Evolutionary conservation across 768 basidiomycete genomes (phyloP).

Genomic region (Mycena floridula): DNA sequence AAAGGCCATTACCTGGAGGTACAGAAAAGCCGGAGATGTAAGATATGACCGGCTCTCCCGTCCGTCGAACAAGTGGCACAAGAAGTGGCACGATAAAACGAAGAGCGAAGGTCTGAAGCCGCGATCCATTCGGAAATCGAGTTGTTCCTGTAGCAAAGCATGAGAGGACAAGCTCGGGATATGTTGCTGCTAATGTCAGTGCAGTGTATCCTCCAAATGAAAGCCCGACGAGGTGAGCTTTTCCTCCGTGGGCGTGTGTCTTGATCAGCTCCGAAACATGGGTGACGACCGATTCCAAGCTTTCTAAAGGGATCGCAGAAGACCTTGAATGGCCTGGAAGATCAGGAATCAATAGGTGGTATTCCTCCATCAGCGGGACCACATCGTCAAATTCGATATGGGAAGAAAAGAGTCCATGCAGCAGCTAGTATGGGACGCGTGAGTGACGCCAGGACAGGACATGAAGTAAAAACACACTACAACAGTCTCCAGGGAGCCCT

Average conservation of each 20-base stretch:
- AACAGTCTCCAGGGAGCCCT: too few relatives aligned
- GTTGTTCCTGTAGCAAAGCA: not conserved
- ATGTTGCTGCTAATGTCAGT: not conserved
- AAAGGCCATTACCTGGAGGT: not conserved
- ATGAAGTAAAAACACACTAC: too few relatives aligned
- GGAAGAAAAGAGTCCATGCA: too few relatives aligned
- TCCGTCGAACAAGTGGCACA: too few relatives aligned
- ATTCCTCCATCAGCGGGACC: too few relatives aligned
- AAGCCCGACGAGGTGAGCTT: slow-evolving; percentile 9
- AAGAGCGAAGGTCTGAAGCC: not conserved
- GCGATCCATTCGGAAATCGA: not conserved
- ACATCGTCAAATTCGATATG: too few relatives aligned
- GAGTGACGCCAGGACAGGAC: too few relatives aligned
- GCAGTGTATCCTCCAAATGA: slow-evolving; percentile 1
- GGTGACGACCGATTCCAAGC: not conserved
- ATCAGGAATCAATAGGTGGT: not conserved
- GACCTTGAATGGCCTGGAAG: not conserved
- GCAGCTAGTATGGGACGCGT: too few relatives aligned
- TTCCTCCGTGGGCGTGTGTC: not conserved
- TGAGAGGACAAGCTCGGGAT: not conserved
- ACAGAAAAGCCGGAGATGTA: not conserved
- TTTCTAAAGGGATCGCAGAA: not conserved
- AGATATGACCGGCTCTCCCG: too few relatives aligned
- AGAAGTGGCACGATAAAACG: not conserved
- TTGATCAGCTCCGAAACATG: not conserved